A percentile compares a stretch with the other conserved stretches of the same genome.
These are phyloP conservation scores for Leccinellum luteum DNA, from an alignment of 768 basidiomycete genomes.

Conservation along the genomic window DNA sequence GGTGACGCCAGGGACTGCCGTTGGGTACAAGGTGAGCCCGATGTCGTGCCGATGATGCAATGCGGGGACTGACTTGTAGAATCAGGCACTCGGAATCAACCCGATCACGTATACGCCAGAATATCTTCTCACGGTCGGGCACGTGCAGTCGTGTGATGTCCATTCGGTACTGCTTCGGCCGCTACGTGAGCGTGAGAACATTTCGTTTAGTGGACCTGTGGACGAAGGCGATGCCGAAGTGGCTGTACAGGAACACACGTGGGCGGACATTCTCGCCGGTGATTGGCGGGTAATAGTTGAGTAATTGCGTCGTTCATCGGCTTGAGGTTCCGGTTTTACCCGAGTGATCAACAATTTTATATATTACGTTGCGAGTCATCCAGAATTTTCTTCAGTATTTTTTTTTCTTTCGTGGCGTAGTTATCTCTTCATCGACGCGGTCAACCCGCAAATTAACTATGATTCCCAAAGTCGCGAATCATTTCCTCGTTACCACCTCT, in stretches of 20 bases:
- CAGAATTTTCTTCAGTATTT: background rate
- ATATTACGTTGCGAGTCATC: background rate
- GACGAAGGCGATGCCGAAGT: constrained; percentile 12
- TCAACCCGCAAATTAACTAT: constrained; percentile 36
- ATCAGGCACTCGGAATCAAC: constrained; percentile 57
- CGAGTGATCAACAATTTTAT: constrained; percentile 13
- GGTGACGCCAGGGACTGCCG: constrained; percentile 29
- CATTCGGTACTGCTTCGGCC: constrained; percentile 14
- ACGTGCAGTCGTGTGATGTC: constrained; percentile 28
- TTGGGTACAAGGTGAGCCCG: constrained; percentile 51
- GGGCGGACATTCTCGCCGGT: constrained; percentile 27
- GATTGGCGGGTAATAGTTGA: constrained; percentile 32
- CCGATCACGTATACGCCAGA: constrained; percentile 61
- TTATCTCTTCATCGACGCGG: background rate
- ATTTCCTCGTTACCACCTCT: constrained; percentile 70
- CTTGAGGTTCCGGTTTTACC: constrained; percentile 17
- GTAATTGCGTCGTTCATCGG: constrained; percentile 18
- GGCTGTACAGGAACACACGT: constrained; percentile 19
- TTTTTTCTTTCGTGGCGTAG: no score
- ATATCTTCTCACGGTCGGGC: constrained; percentile 46
- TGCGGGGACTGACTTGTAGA: background rate
- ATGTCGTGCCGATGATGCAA: background rate
- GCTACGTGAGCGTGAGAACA: constrained; percentile 16
- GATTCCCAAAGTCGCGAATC: constrained; percentile 83
- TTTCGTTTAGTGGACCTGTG: constrained; percentile 32